Evolutionary conservation across 2,329 filamentous ascomycete genomes (phyloP).

Genomic region (Diaporthe citriasiana): DNA sequence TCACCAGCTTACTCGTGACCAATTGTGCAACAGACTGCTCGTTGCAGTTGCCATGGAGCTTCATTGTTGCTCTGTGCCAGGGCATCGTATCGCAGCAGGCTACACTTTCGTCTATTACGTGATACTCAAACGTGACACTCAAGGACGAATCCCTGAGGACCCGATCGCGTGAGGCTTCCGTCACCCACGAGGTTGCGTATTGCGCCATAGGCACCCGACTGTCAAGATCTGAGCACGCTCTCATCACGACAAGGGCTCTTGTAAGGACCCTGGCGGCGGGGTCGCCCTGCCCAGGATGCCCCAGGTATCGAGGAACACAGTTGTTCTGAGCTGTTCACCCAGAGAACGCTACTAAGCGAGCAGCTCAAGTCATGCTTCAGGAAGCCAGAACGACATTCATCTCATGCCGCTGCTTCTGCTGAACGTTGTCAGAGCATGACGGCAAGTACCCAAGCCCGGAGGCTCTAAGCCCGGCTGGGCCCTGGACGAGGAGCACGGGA

Average conservation of each 20-base stretch:
- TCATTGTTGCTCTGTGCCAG: slow-evolving; percentile 8
- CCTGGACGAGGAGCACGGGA: background rate
- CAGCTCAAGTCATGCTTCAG: background rate
- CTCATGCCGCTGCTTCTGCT: background rate
- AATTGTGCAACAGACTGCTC: background rate
- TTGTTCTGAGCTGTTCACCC: background rate
- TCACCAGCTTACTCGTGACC: background rate
- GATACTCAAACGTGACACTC: too few species aligned
- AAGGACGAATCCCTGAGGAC: background rate
- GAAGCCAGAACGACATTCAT: background rate
- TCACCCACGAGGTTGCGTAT: slow-evolving; percentile 11
- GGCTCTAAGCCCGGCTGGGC: slow-evolving; percentile 7
- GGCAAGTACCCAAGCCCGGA: background rate
- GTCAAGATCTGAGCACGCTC: slow-evolving; percentile 9
- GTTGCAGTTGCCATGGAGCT: slow-evolving; percentile 12
- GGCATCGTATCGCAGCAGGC: background rate
- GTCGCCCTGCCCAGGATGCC: background rate
- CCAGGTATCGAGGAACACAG: background rate
- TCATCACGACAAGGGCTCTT: background rate
- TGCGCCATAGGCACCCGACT: background rate
- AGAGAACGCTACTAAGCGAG: background rate
- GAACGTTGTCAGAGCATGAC: background rate
- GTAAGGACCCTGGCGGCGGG: background rate
- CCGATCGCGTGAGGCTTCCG: background rate
- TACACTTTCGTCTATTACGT: background rate